A percentile compares a stretch with the other conserved stretches of the same genome.
Evolutionary conservation across 495 filamentous ascomycete species (phyloP).

Genomic region (Penicillium salamii): DNA sequence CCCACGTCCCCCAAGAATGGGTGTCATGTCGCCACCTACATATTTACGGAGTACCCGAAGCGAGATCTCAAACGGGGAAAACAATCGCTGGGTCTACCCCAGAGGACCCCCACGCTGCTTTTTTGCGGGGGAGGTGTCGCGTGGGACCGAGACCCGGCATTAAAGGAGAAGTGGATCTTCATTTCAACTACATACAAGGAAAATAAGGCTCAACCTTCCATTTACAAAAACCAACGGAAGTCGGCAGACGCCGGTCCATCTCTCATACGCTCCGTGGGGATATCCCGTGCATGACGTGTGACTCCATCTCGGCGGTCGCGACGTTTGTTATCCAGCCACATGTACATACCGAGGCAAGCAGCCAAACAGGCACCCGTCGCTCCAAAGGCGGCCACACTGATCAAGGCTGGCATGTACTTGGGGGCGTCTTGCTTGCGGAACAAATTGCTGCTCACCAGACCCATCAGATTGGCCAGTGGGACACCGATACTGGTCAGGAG

Average conservation of each 20-base stretch:
- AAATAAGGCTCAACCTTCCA: neutral
- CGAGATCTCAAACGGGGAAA: neutral
- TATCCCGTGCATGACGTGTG: conserved; percentile 58
- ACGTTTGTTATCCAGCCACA: conserved; percentile 67
- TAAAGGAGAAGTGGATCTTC: neutral
- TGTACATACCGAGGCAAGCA: conserved; percentile 57
- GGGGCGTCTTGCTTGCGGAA: conserved; percentile 70
- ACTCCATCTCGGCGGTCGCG: conserved; percentile 61
- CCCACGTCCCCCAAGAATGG: no score
- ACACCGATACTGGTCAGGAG: conserved; percentile 71
- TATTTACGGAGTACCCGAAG: neutral
- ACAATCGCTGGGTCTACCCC: neutral
- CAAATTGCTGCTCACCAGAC: conserved; percentile 69
- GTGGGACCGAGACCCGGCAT: neutral
- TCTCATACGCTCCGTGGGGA: conserved; percentile 64
- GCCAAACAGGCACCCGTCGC: conserved; percentile 60
- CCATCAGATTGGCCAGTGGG: conserved; percentile 79
- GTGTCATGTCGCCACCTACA: neutral
- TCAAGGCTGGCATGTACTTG: conserved; percentile 70
- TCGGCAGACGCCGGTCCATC: conserved; percentile 63
- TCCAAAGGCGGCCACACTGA: conserved; percentile 72
- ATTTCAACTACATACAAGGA: neutral
- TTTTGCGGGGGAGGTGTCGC: neutral
- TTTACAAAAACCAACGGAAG: conserved; percentile 68
- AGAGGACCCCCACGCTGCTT: neutral